Evolutionary conservation across 2,329 filamentous ascomycete species (phyloP).

Genomic region (Cryphonectria radicalis): DNA sequence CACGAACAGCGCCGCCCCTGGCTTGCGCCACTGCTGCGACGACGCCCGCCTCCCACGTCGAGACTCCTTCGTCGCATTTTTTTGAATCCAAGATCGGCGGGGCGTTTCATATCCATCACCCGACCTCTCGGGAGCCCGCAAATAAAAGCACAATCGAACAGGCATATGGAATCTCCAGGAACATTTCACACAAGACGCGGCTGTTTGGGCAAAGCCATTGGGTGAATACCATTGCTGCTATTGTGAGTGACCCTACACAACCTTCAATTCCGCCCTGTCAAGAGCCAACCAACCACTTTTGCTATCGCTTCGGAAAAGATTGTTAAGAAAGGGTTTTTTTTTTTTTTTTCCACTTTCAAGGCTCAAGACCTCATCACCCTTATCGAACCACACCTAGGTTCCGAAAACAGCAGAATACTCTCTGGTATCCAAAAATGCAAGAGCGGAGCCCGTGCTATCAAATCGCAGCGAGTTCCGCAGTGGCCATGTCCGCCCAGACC

Average conservation of each 20-base stretch:
- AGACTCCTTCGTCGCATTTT: constrained; percentile 36
- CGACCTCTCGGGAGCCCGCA: constrained; percentile 38
- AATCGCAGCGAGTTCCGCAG: constrained; percentile 43
- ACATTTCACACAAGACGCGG: constrained; percentile 26
- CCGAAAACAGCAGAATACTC: constrained; percentile 27
- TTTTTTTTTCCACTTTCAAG: constrained; percentile 2
- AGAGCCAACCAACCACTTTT: neutral
- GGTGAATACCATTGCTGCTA: constrained; percentile 9
- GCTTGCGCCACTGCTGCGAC: constrained; percentile 24
- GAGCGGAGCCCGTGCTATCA: constrained; percentile 45
- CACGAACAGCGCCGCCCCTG: constrained; percentile 21
- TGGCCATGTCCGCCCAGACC: constrained; percentile 41
- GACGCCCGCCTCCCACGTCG: constrained; percentile 37
- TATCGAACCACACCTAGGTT: constrained; percentile 6
- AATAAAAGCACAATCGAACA: constrained; percentile 14
- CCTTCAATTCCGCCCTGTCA: neutral
- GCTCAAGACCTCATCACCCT: constrained; percentile 4
- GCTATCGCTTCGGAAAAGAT: neutral
- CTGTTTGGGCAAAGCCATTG: constrained; percentile 29
- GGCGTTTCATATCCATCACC: constrained; percentile 48
- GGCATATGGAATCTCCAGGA: constrained; percentile 10
- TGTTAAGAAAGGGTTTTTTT: neutral
- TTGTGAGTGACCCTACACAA: constrained; percentile 8
- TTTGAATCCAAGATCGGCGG: constrained; percentile 41
- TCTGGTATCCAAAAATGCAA: constrained; percentile 46